Base-by-base conservation (phyloP, 257 asterid genomes). In the Coffea canephora region DNA sequence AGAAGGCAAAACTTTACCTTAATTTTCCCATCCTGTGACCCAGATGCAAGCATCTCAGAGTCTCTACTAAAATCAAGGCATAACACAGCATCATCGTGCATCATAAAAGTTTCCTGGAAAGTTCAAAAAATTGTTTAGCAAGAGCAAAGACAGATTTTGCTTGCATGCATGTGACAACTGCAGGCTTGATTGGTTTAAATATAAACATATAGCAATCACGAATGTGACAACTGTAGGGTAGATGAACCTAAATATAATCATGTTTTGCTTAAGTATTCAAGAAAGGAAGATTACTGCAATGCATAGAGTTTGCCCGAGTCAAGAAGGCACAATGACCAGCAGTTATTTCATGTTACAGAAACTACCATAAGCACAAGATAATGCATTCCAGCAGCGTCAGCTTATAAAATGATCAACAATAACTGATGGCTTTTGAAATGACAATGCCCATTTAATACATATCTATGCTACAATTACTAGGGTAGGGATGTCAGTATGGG, bases 41-140 rank as follows among this genome's bases (percentile, higher is more conserved):
- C 99, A 83, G 98, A 92, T 54, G 96, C 99, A 86, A 95, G 90
- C 97, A 95, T 87, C 89, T 95, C 98, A 48, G 99, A 95, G 88
- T 95, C 99, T 84, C 97, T 88, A 85, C 99, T 95, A 86, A 95
- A 95, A 84, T 95, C 97, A 86, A 93, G 94, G 87, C 94, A 93
- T 23, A 93, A 93, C 81, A 95, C 98, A 70, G 98, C 87, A 71
- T 92, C 99, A 82, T 95, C 98, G 78, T 95, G 98, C 99, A 95
- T 95, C 99, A 95, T 95, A 84, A 93, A 93, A 13, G 90, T 90
- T 87, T 95, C 99, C 99, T 95, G 91, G 84, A 89, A 86, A 76
- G 77, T 82, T 82, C 77, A 77, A 55, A 69, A 55, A 55, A 54
- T 41, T 46, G 41, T 73, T 80, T 74, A 80, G 82, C 72, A 61